A percentile compares a stretch with the other conserved stretches of the same genome.
Conservation (phyloP, 2,329 filamentous ascomycete species). For the Lachnellula hyalina region DNA sequence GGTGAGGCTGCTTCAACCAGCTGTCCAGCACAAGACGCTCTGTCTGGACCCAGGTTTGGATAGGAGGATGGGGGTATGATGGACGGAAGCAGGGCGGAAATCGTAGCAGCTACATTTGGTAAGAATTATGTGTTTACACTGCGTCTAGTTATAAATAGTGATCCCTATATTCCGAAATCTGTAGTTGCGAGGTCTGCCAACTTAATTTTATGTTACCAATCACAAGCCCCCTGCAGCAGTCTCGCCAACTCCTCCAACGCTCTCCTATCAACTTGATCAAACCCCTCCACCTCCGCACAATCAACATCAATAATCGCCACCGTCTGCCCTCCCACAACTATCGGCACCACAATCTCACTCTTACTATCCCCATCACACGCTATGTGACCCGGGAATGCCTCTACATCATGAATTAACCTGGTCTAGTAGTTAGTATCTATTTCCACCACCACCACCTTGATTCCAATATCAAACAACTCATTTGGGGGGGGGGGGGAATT, state of each 20-base stretch:
- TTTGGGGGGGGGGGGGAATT: too few species aligned
- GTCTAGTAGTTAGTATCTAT: background rate
- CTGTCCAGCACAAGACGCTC: too few species aligned
- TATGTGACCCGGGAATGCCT: slow-evolving; percentile 73
- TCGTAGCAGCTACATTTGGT: too few species aligned
- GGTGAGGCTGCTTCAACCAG: too few species aligned
- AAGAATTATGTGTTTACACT: too few species aligned
- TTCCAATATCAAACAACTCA: background rate
- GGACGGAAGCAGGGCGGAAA: too few species aligned
- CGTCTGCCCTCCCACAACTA: slow-evolving; percentile 43
- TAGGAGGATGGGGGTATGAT: too few species aligned
- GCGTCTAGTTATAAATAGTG: too few species aligned
- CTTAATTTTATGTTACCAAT: slow-evolving; percentile 46
- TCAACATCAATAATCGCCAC: slow-evolving; percentile 78
- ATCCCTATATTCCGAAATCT: too few species aligned
- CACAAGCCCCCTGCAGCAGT: slow-evolving; percentile 55
- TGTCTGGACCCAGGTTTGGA: too few species aligned
- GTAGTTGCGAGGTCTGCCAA: too few species aligned
- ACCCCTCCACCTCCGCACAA: slow-evolving; percentile 61
- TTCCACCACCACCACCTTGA: background rate
- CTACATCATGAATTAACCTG: slow-evolving; percentile 59
- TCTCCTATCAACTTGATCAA: slow-evolving; percentile 61
- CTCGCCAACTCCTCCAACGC: slow-evolving; percentile 62
- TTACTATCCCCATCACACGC: slow-evolving; percentile 71
- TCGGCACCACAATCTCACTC: slow-evolving; percentile 79